Evolutionary conservation across 140 eudicot genomes (phyloP).

Genomic region (Ambrosia hybrid): DNA sequence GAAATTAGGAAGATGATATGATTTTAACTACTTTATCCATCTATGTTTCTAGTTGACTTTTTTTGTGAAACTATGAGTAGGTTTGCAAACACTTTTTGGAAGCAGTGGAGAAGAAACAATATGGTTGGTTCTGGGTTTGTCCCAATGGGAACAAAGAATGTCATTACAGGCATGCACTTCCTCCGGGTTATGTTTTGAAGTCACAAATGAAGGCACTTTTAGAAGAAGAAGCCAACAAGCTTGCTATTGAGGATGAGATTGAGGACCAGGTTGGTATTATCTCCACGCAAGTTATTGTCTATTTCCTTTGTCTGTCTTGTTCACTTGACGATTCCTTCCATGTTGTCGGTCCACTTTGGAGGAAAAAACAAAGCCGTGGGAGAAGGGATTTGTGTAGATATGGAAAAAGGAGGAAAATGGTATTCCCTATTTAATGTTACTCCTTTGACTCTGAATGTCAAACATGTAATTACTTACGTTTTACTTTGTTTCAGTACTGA

Average conservation of each 20-base stretch:
- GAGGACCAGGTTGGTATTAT: slow-evolving; percentile 60
- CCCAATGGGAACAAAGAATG: slow-evolving; percentile 92
- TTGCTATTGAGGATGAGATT: slow-evolving; percentile 81
- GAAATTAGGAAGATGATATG: too few species aligned
- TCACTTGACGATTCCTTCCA: slow-evolving; percentile 3
- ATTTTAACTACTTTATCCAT: too few species aligned
- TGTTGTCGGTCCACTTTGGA: slow-evolving; percentile 9
- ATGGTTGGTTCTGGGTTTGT: slow-evolving; percentile 97
- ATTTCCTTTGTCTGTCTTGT: background rate
- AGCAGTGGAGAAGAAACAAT: slow-evolving; percentile 91
- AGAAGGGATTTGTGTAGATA: background rate
- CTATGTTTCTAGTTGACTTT: background rate
- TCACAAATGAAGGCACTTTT: slow-evolving; percentile 89
- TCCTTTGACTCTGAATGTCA: background rate
- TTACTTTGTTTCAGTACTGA: background rate
- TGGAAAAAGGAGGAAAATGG: slow-evolving; percentile 19
- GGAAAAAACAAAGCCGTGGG: slow-evolving; percentile 12
- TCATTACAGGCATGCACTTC: slow-evolving; percentile 92
- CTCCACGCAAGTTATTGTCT: too few species aligned
- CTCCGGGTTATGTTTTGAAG: slow-evolving; percentile 79
- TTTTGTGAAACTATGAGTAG: slow-evolving; percentile 28
- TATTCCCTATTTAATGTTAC: slow-evolving; percentile 13
- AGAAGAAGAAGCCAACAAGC: slow-evolving; percentile 75
- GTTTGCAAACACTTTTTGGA: slow-evolving; percentile 85
- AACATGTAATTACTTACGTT: background rate